Percentiles rank a stretch among this genome's conserved stretches.
phyloP scores from a whole-genome alignment of 1,284 basidiomycete genomes.

The Austroboletus niveus region DNA sequence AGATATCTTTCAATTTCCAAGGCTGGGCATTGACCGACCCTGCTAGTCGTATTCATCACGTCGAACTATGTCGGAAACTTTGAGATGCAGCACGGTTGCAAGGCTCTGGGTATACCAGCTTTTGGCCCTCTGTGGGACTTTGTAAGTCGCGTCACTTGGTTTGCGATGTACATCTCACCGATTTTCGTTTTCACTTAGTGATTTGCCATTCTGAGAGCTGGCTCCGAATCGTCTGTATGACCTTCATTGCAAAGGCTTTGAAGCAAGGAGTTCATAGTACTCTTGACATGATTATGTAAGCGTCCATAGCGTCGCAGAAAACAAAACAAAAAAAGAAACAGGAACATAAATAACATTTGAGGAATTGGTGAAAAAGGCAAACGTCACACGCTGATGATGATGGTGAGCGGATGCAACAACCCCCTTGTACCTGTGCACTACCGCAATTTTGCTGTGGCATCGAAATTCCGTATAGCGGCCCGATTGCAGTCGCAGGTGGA shows the following conservation, averaged over 20 bases:
- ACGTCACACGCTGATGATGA: no score
- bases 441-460: no score
- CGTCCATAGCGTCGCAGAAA: no score
- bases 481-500: constrained; percentile 47
- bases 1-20: neutral
- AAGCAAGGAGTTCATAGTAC: no score
- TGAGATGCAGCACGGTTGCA: constrained; percentile 78
- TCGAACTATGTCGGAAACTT: constrained; percentile 72
- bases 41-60: constrained; percentile 72
- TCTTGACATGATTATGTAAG: no score
- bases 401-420: no score
- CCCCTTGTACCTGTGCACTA: no score
- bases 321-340: no score
- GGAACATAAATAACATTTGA: no score
- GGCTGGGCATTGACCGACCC: constrained; percentile 6
- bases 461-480: constrained; percentile 8
- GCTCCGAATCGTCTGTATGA: no score
- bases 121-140: constrained; percentile 76
- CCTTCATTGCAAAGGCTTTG: no score
- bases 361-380: no score
- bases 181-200: neutral
- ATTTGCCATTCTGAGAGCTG: constrained; percentile 6
- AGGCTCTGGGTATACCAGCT: constrained; percentile 65
- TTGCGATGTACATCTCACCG: constrained; percentile 10
- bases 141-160: constrained; percentile 39